Evolutionary conservation across 495 filamentous ascomycete species (phyloP), one percentile per base, ranked within the genome.

Genomic region (Trypethelium eluteriae): DNA sequence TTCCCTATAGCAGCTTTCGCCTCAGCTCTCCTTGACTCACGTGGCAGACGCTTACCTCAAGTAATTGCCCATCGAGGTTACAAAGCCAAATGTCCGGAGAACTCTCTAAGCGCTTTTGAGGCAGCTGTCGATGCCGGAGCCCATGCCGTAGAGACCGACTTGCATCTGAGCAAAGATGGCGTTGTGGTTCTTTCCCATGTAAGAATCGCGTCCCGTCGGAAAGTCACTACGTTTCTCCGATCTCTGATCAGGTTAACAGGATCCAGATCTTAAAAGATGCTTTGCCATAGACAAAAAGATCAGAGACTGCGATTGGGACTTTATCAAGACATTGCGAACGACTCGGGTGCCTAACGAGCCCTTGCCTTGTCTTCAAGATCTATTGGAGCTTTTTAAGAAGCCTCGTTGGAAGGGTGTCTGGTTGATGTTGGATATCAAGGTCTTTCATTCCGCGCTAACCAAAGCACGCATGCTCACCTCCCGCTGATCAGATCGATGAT

Each of bases 171-270:
- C 2, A 85, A 83, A 65, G 93, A 98, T 74, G 86, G 88, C 10
- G 86, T 96, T 0, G 88, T 97, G 0, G 89, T 98, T n/a, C 76
- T 96, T 3, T 89, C 89, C 36, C 90, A 94, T 78, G 90, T 93
- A 79, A 73, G 84, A 70, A 25, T 50, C 35, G 5, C 2, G 2
- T 36, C 53, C 11, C 1, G 41, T 44, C 14, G 18, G 0, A 34
- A 36, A 59, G 35, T 25, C 14, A 36, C 36, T 38, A 39, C 34
- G 25, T 36, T 7, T 36, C 18, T 14, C n/a, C 18, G 49, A 53
- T 18, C n/a, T 25, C 7, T 41, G 16, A 32, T 39, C 12, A 25
- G 11, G 18, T 36, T 36, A 59, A 6, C 76, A 96, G 85, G 93
- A 98, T 73, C 73, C 83, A 9, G 83, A 80, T 6, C 78, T 96